Evolutionary conservation across 2,329 filamentous ascomycete species (phyloP), one percentile per base, ranked within the genome.

Genomic region (Balansia obtecta): DNA sequence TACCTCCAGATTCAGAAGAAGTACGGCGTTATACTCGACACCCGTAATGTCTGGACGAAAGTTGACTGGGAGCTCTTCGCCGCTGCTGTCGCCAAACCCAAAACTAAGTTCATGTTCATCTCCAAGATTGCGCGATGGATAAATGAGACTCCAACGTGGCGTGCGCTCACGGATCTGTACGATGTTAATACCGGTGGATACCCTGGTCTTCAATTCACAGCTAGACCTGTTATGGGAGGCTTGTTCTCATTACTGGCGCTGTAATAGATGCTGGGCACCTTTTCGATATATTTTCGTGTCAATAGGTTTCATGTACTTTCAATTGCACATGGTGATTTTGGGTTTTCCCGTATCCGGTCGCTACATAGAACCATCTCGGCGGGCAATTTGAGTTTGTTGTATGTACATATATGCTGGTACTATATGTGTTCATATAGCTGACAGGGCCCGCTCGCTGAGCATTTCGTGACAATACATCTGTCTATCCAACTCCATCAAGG

Each of bases 1-100:
- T 95, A 95, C 71, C 72, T 75, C 42, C 77, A 77, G 10, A 79
- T 86, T 3, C 79, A 82, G 48, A 80, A 85, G 54, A 78, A 81
- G 60, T 93, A 87, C 65, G 88, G 87, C n/a, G 74, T 94, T 0
- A 84, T 88, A 0, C 80, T 95, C 10, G 88, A 95, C 69, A 84
- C 79, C 44, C 80, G 88, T 46, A 86, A 93, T 67, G 71, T 83
- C 1, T 91, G 88, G 69, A 86, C 87, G 54, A 95, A 95, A 69
- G 81, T 80, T 0, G 88, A 95, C 69, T 95, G 88, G 88, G 82
- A 90, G 62, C 81, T 93, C 63, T 90, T 89, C 69, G 79, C 80
- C 5, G 88, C 88, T n/a, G 84, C 88, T 10, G 82, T 90, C 11
- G 77, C 86, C 0, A 75, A 74, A 41, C 65, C 72, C 49, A 65